Conservation (phyloP, 805 yeast genomes). For the Wickerhamiella kazuoi region DNA sequence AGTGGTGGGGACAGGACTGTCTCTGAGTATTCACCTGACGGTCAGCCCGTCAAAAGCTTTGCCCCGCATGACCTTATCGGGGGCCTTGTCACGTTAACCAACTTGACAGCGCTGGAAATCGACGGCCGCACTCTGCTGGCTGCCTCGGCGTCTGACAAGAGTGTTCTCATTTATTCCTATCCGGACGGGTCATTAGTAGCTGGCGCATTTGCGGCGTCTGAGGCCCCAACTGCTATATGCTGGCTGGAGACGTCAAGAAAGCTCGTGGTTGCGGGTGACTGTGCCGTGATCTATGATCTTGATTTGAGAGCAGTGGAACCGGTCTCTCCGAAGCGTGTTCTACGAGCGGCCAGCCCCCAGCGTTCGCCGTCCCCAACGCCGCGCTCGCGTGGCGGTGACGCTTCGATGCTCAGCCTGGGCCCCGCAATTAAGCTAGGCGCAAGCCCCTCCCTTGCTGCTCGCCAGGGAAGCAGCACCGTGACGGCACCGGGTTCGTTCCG, state of each 20-base stretch:
- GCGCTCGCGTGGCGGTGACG: not conserved
- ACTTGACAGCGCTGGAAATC: conserved; percentile 4
- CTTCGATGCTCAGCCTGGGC: not conserved
- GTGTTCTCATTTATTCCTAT: conserved; percentile 33
- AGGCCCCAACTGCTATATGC: conserved; percentile 29
- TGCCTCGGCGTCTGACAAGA: conserved; percentile 34
- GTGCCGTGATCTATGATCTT: conserved; percentile 4
- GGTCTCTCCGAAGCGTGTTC: conserved; percentile 2
- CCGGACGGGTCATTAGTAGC: conserved; percentile 30
- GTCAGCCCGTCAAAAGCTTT: conserved; percentile 4
- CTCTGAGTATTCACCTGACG: conserved; percentile 5
- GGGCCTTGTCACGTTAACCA: conserved; percentile 8
- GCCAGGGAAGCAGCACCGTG: not conserved
- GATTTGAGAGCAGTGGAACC: not conserved
- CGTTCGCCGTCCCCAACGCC: not conserved
- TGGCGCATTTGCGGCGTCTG: conserved; percentile 44
- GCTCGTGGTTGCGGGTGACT: conserved; percentile 9
- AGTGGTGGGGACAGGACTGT: conserved; percentile 13
- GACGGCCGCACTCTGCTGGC: conserved; percentile 9
- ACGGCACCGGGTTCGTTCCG: not conserved
- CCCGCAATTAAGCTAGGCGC: not conserved
- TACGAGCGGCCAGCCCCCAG: conserved; percentile 3
- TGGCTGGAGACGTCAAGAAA: not conserved
- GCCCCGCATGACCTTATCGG: conserved; percentile 9
- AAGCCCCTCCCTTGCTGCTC: not conserved